These are phyloP conservation scores for Phytopythium chamaehyphon DNA, from an alignment of 352 stramenopile species.

Conservation along the genomic window DNA sequence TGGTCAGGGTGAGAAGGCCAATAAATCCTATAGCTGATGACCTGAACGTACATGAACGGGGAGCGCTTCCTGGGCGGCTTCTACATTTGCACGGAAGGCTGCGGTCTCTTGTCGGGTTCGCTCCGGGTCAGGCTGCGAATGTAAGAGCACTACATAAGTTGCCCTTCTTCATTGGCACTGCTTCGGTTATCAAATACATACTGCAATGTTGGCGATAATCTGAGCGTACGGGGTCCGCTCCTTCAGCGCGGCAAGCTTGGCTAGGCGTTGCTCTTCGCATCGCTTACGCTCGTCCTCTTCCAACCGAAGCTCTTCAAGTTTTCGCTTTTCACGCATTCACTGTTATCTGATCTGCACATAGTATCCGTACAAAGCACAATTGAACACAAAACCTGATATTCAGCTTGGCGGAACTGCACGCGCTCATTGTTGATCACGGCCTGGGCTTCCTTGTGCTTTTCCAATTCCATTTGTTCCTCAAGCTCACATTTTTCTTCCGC, in stretches of 20 bases:
- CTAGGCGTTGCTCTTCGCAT: slow-evolving; percentile 29
- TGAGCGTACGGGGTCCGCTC: slow-evolving; percentile 68
- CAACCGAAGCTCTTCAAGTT: slow-evolving; percentile 37
- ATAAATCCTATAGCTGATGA: no score
- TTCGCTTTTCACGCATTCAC: slow-evolving; percentile 27
- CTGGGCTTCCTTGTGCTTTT: slow-evolving; percentile 28
- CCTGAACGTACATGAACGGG: slow-evolving; percentile 36
- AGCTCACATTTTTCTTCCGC: slow-evolving; percentile 30
- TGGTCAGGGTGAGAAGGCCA: neutral
- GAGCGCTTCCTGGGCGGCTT: slow-evolving; percentile 51
- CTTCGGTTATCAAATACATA: no score
- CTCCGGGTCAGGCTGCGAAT: slow-evolving; percentile 49
- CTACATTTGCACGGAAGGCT: slow-evolving; percentile 63
- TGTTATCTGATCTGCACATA: neutral
- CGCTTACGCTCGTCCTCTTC: slow-evolving; percentile 22
- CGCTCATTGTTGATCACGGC: slow-evolving; percentile 56
- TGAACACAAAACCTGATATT: slow-evolving; percentile 38
- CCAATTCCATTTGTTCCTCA: slow-evolving; percentile 28
- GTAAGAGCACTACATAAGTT: neutral
- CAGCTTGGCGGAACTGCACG: slow-evolving; percentile 50
- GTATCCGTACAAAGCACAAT: no score
- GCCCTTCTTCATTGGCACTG: neutral
- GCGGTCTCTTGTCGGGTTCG: slow-evolving; percentile 64
- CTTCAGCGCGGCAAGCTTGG: slow-evolving; percentile 57
- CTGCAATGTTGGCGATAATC: slow-evolving; percentile 48